Base-by-base conservation (phyloP, 148 eudicot species). In the Vaccinium vitisidaea region DNA sequence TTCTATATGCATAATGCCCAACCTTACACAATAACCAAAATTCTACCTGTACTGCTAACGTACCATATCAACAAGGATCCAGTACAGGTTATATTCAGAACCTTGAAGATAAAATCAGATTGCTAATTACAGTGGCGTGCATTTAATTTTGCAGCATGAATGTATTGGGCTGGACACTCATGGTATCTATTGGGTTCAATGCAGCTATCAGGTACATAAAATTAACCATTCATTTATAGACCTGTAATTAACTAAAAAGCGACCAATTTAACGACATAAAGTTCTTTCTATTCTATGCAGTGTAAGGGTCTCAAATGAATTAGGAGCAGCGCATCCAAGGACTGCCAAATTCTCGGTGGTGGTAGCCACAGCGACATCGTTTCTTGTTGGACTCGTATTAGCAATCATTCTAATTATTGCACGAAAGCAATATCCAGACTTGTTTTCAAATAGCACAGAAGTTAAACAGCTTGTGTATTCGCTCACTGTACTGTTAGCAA, bases 241-340 rank as follows among this genome's bases (percentile, higher is more conserved):
- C 58, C 12, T 18, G 14, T 48, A 48, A 19, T 1, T 10, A 25
- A 52, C 50, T 4, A 18, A 49, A 77, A n/a, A 6, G 19, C 27
- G 25, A 61, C 5, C 25, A 21, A 61, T 61, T 61, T 61, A 4
- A 61, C 2, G 36, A 61, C 25, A 7, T 4, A 6, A 61, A 61
- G 69, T 32, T 25, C 13, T 23, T 65, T 25, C 71, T 46, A 52
- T 65, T 25, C 71, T 46, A 52, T 84, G 67, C 87, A 93, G 95
- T 73, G 95, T 92, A 25, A 84, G 94, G 70, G 93, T 92, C 21
- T 92, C 94, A n/a, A 92, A 90, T 74, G 94, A 93, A 48, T 86
- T 93, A 6, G 94, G 96, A 1, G 88, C 91, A 14, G 87, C 82
- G 0, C 93, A 87, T 19, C 93, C 94, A 0, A 69, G 84, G 75